A percentile compares a stretch with the other conserved stretches of the same genome.
Conservation (phyloP, 495 filamentous ascomycete genomes). For the Collariella sp. region DNA sequence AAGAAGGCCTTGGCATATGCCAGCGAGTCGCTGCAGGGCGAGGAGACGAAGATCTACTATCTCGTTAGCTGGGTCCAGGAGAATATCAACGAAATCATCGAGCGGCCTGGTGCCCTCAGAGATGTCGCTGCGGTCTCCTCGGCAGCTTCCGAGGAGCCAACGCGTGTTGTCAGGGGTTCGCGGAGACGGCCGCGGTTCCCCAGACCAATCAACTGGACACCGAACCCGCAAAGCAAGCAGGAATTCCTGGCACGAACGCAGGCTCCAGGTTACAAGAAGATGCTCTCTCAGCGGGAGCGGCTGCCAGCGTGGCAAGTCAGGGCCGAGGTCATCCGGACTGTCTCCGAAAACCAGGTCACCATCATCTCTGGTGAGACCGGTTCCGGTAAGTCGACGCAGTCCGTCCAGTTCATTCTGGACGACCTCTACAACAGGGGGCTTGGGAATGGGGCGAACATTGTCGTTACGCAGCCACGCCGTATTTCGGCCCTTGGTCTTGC, state of each 20-base stretch:
- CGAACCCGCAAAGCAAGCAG: constrained; percentile 34
- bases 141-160: constrained; percentile 43
- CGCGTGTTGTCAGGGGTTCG: constrained; percentile 19
- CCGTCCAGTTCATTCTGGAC: constrained; percentile 91
- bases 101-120: constrained; percentile 69
- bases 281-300: constrained; percentile 57
- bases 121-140: constrained; percentile 68
- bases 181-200: constrained; percentile 42
- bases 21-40: constrained; percentile 57
- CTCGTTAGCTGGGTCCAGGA: constrained; percentile 84
- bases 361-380: constrained; percentile 97
- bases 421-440: constrained; percentile 72
- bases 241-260: constrained; percentile 40
- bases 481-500: constrained; percentile 92
- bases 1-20: constrained; percentile 66
- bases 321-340: constrained; percentile 63
- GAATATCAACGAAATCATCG: constrained; percentile 64
- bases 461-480: constrained; percentile 90
- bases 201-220: constrained; percentile 40
- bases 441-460: constrained; percentile 75
- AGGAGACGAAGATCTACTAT: constrained; percentile 78
- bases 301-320: constrained; percentile 84
- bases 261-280: constrained; percentile 54
- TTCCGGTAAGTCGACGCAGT: constrained; percentile 93
- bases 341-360: constrained; percentile 70